Percentiles rank a stretch among this genome's conserved stretches.
These are phyloP conservation scores for Pythium diclinum DNA, from an alignment of 352 stramenopile species.

Conservation along the genomic window DNA sequence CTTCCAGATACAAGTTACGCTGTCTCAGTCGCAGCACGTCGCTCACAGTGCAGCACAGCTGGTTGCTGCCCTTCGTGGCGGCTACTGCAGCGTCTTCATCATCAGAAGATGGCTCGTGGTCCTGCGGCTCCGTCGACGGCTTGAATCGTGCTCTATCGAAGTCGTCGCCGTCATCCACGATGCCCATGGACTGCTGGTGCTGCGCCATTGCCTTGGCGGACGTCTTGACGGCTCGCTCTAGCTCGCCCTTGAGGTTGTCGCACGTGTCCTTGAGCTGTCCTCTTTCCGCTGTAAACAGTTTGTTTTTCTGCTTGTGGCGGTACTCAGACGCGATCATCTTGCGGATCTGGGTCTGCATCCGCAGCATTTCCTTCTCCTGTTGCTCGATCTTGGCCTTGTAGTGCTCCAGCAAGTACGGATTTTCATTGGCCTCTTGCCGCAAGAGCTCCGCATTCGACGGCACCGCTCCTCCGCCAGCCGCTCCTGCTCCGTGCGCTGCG, in stretches of 20 bases:
- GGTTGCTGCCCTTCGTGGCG: slow-evolving; percentile 7
- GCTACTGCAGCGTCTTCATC: background rate
- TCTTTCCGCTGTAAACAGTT: slow-evolving; percentile 43
- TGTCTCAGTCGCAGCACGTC: slow-evolving; percentile 54
- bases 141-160: background rate
- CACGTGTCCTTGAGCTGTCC: slow-evolving; percentile 45
- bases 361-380: slow-evolving; percentile 54
- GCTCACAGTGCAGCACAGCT: slow-evolving; percentile 24
- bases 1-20: slow-evolving; percentile 60
- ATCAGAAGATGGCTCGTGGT: background rate
- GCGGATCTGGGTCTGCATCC: slow-evolving; percentile 63
- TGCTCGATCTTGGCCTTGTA: slow-evolving; percentile 54
- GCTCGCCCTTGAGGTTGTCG: slow-evolving; percentile 40
- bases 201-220: slow-evolving; percentile 34
- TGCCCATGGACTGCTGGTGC: slow-evolving; percentile 11
- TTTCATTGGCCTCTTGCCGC: slow-evolving; percentile 38
- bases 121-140: slow-evolving; percentile 1
- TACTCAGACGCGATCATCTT: slow-evolving; percentile 82
- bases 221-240: slow-evolving; percentile 42
- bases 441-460: background rate
- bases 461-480: background rate
- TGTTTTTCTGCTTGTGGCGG: slow-evolving; percentile 69
- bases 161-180: slow-evolving; percentile 2
- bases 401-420: slow-evolving; percentile 64
- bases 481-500: background rate